Conservation (phyloP, 2,329 filamentous ascomycete species). For the Chaetothyriales sp. region DNA sequence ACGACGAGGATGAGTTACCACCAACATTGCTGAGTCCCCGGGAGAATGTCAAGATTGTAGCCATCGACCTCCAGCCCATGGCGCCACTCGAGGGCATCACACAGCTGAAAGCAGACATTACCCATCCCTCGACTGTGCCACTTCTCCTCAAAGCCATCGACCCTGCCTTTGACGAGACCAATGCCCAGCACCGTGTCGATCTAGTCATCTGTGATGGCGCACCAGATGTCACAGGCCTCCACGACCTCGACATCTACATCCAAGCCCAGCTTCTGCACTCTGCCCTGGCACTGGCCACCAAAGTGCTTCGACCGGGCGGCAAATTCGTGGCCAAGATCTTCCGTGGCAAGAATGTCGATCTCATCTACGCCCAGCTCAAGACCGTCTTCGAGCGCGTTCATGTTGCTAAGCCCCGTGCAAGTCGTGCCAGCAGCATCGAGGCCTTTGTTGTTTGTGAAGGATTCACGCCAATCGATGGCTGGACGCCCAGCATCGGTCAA, state of each 20-base stretch:
- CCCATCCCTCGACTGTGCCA: conserved; percentile 87
- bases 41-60: conserved; percentile 78
- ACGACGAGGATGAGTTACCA: conserved; percentile 18
- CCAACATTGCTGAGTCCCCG: conserved; percentile 32
- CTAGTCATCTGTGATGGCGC: conserved; percentile 91
- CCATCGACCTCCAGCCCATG: conserved; percentile 94
- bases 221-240: conserved; percentile 88
- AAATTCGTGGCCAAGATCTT: conserved; percentile 99
- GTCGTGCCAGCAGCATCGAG: conserved; percentile 89
- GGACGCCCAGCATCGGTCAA: conserved; percentile 23
- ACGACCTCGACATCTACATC: conserved; percentile 96
- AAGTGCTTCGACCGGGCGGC: conserved; percentile 80
- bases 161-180: conserved; percentile 39
- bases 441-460: conserved; percentile 92
- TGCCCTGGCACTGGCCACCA: conserved; percentile 82
- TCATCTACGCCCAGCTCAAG: conserved; percentile 86
- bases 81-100: conserved; percentile 83
- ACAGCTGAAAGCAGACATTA: conserved; percentile 88
- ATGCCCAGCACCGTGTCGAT: conserved; percentile 58
- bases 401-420: conserved; percentile 86
- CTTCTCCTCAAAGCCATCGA: conserved; percentile 76
- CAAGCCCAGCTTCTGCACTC: conserved; percentile 92
- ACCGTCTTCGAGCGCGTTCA: conserved; percentile 77
- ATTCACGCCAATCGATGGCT: conserved; percentile 53
- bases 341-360: conserved; percentile 82